Conservation (phyloP, 768 basidiomycete species). For the Lentinula detonsa region DNA sequence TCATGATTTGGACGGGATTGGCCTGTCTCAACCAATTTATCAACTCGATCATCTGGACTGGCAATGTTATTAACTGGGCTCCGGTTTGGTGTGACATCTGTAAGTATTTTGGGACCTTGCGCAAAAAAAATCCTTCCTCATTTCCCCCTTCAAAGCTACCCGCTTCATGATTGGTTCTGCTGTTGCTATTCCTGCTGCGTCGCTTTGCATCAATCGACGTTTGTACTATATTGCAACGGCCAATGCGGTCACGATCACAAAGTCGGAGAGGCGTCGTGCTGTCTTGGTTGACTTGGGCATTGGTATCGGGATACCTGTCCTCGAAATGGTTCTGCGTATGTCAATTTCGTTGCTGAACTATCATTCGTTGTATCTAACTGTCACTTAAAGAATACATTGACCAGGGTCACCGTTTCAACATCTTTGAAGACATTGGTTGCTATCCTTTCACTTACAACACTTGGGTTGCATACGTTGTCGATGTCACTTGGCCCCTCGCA, state of each 20-base stretch:
- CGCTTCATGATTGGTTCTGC: conserved; percentile 36
- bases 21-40: conserved; percentile 41
- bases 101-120: conserved; percentile 18
- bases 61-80: conserved; percentile 31
- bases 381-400: conserved; percentile 35
- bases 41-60: conserved; percentile 53
- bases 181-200: conserved; percentile 47
- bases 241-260: conserved; percentile 43
- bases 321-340: conserved; percentile 42
- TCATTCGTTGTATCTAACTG: conserved; percentile 6
- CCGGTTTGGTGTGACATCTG: conserved; percentile 51
- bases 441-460: conserved; percentile 44
- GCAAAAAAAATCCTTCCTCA: neutral
- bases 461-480: conserved; percentile 35
- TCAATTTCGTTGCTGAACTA: conserved; percentile 3
- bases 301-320: conserved; percentile 45
- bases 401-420: conserved; percentile 56
- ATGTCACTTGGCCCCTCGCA: conserved; percentile 33
- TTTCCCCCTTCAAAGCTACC: conserved; percentile 23
- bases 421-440: conserved; percentile 56
- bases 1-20: conserved; percentile 49
- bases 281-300: conserved; percentile 47
- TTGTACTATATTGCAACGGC: conserved; percentile 56
- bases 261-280: conserved; percentile 43
- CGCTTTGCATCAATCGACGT: conserved; percentile 56